phyloP scores from a whole-genome alignment of 768 basidiomycete genomes.

The Suillus plorans region DNA sequence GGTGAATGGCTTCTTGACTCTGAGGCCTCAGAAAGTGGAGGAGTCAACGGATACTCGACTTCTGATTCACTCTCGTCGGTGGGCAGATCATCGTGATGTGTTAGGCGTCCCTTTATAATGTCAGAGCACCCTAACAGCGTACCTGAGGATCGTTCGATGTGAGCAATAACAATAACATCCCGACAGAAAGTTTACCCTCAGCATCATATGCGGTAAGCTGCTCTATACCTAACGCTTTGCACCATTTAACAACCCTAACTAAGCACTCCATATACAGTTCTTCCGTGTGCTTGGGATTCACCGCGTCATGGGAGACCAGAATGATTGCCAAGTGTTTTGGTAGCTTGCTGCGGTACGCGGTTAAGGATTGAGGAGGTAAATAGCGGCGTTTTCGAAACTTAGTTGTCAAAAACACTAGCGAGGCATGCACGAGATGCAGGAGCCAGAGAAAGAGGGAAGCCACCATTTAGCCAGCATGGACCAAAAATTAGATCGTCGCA shows the following conservation, averaged over 20 bases:
- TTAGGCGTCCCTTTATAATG: conserved; percentile 40
- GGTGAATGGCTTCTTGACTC: conserved; percentile 66
- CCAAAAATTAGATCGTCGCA: neutral
- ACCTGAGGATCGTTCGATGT: conserved; percentile 33
- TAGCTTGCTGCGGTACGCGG: conserved; percentile 50
- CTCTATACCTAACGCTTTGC: conserved; percentile 56
- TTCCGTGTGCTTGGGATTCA: conserved; percentile 36
- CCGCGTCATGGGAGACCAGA: conserved; percentile 47
- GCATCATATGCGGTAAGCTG: conserved; percentile 73
- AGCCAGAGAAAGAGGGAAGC: conserved; percentile 48
- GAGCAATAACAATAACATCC: neutral
- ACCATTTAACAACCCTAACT: conserved; percentile 57
- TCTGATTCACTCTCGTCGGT: conserved; percentile 51
- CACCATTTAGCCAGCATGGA: conserved; percentile 33
- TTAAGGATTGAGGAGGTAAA: conserved; percentile 46
- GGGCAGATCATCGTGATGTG: conserved; percentile 20
- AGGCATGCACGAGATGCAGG: conserved; percentile 58
- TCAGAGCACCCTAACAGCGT: conserved; percentile 39
- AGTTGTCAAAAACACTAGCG: conserved; percentile 40
- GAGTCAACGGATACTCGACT: conserved; percentile 69
- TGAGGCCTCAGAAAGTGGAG: conserved; percentile 73
- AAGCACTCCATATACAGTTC: conserved; percentile 52
- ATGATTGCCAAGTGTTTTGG: conserved; percentile 70
- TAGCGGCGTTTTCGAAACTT: conserved; percentile 39
- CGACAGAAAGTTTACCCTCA: conserved; percentile 47